Conservation (phyloP, 306 rosid genomes). For the Lathyrus tuberosus region DNA sequence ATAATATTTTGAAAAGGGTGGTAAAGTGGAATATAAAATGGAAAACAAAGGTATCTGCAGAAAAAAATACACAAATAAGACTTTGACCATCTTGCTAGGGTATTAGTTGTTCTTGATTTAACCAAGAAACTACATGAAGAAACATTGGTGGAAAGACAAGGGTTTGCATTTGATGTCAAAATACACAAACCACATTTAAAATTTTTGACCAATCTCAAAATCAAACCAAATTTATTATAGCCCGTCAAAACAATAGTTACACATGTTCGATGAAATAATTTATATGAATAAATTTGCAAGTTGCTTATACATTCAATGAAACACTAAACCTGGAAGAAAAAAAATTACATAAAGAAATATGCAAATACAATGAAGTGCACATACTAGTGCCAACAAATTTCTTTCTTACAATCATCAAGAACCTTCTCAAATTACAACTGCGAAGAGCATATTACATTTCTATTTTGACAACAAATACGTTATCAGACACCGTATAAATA, state of each 20-base stretch:
- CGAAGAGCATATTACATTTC: neutral
- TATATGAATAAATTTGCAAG: neutral
- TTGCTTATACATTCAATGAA: neutral
- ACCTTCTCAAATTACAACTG: constrained; percentile 6
- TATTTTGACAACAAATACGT: neutral
- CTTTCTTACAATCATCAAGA: neutral
- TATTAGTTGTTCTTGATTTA: too few relatives aligned
- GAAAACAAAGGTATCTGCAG: too few relatives aligned
- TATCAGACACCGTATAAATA: neutral
- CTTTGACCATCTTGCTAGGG: too few relatives aligned
- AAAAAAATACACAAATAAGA: too few relatives aligned
- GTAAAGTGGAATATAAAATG: too few relatives aligned
- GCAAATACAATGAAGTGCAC: neutral
- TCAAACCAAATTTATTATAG: neutral
- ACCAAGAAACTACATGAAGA: too few relatives aligned
- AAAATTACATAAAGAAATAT: neutral
- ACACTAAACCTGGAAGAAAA: neutral
- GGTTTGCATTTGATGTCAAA: neutral
- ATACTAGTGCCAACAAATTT: neutral
- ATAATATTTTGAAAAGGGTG: too few relatives aligned
- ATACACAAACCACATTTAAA: neutral
- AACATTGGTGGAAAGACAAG: too few relatives aligned
- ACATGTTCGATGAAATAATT: neutral
- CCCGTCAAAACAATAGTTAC: neutral
- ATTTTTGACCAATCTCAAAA: neutral